Conservation (phyloP, 1,284 basidiomycete genomes). For the Ganoderma meredithae region DNA sequence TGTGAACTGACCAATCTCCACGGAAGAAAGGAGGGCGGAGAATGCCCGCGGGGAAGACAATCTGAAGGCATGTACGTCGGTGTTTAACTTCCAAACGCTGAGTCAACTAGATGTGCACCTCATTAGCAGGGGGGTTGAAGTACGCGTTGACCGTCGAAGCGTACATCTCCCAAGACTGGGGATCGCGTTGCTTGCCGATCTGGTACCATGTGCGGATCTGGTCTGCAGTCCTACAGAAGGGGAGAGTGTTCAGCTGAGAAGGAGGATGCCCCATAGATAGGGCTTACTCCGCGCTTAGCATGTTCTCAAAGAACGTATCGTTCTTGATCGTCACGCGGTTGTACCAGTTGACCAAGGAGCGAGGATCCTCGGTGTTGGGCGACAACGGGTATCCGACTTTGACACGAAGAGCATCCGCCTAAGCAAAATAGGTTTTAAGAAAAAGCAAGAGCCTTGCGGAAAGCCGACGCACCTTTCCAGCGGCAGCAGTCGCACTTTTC, state of each 20-base stretch:
- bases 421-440: constrained; percentile 39
- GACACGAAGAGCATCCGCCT: constrained; percentile 77
- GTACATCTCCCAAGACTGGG: constrained; percentile 89
- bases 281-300: constrained; percentile 70
- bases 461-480: constrained; percentile 70
- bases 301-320: constrained; percentile 87
- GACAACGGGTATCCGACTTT: constrained; percentile 92
- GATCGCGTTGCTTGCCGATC: constrained; percentile 78
- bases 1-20: constrained; percentile 70
- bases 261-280: neutral
- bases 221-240: constrained; percentile 55
- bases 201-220: constrained; percentile 76
- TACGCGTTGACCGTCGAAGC: constrained; percentile 85
- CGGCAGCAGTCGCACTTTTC: constrained; percentile 82
- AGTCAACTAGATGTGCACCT: constrained; percentile 50
- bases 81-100: constrained; percentile 5
- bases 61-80: constrained; percentile 54
- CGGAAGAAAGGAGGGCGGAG: constrained; percentile 94
- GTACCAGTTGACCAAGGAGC: constrained; percentile 82
- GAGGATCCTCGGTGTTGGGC: constrained; percentile 82
- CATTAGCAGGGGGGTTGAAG: constrained; percentile 82
- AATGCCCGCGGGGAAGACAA: constrained; percentile 97
- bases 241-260: constrained; percentile 1
- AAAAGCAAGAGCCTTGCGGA: neutral
- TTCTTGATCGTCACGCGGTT: constrained; percentile 67